These are phyloP conservation scores for Quercus phellos DNA, from an alignment of 331 rosid species.

Conservation along the genomic window DNA sequence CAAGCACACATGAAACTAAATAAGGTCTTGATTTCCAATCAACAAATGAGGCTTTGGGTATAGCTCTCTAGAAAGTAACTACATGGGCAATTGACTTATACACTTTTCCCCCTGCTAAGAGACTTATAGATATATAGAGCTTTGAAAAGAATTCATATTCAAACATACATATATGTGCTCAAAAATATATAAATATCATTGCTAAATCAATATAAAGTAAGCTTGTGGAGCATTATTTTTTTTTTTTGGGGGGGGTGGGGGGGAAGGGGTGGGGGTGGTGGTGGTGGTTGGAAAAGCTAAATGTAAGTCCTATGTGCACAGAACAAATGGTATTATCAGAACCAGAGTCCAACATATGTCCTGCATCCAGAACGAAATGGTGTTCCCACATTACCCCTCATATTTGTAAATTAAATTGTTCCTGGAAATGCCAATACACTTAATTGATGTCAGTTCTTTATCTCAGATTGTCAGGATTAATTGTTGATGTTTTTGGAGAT, in stretches of 20 bases:
- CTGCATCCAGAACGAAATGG: background rate
- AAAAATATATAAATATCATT: no score
- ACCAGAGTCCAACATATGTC: background rate
- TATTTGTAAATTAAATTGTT: background rate
- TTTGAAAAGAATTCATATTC: background rate
- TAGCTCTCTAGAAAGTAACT: background rate
- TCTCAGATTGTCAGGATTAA: constrained; percentile 79
- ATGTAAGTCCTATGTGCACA: no score
- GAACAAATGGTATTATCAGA: no score
- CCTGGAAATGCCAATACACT: constrained; percentile 5
- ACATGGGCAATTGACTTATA: background rate
- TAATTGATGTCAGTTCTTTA: constrained; percentile 15
- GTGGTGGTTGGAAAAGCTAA: no score
- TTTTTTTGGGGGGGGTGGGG: no score
- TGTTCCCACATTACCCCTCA: background rate
- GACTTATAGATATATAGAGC: background rate
- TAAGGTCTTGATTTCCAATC: background rate
- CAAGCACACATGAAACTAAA: background rate
- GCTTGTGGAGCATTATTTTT: no score
- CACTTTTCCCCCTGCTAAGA: no score
- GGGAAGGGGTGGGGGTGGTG: no score
- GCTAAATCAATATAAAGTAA: no score
- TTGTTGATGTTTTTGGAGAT: constrained; percentile 81
- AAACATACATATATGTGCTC: background rate
- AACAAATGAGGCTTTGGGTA: background rate